Evolutionary conservation across 179 eudicot genomes (phyloP), one percentile per base, ranked within the genome.

Genomic region (Heliamphora pulchella): DNA sequence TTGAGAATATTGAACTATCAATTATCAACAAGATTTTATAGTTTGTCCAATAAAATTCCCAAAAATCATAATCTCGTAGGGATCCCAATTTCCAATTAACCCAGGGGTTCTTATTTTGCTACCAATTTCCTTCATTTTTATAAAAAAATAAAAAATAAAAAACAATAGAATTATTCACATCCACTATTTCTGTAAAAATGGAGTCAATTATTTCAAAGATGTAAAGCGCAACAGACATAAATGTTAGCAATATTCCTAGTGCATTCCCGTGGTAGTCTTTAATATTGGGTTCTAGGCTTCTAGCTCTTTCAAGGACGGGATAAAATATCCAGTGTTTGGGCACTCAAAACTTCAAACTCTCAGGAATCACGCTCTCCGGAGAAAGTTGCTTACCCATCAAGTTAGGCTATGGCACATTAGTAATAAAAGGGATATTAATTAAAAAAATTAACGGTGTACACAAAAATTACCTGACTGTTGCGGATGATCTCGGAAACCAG

Each of bases 401-500:
- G n/a, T 67, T 67, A 67, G 31, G 31, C 31, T 41, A 6, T 39
- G 48, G 48, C 71, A 11, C 48, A 20, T 6, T 69, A 59, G 17
- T 41, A 41, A 2, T 6, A 63, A 31, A 31, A 22, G 39, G 2
- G 47, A 2, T 39, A 10, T 4, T 61, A 31, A 48, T 31, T 31
- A 31, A 31, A 31, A 31, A 31, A 31, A 15, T 11, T 77, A 41
- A 48, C 65, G 14, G 50, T 31, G 51, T 51, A 17, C 58, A 10
- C 14, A 61, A 53, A 8, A 69, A 54, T 71, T 88, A 94, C 98
- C 94, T 77, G 98, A 86, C 78, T 86, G 91, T 74, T 89, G 83
- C 15, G 91, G 87, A 79, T 79, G 91, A 83, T 93, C 93, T 64
- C 71, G 86, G 82, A 89, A 93, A 75, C 87, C 84, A 47, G 94